These are phyloP conservation scores for Trichoderma sp. DNA, from an alignment of 2,329 filamentous ascomycete species.

Conservation along the genomic window DNA sequence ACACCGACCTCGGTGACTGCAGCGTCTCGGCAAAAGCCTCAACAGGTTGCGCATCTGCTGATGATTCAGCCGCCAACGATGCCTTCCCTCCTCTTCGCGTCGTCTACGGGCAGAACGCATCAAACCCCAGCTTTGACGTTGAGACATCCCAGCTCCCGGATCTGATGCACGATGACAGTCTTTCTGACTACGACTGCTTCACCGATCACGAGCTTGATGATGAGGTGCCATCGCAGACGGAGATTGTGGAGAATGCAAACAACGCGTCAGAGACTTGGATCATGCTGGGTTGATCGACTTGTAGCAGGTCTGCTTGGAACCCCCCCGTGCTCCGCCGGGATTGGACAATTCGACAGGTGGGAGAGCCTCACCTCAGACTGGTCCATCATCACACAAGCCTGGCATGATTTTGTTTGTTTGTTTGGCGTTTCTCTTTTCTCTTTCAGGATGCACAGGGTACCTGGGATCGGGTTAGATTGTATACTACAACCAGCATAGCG, in stretches of 20 bases:
- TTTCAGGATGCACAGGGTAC: constrained; percentile 11
- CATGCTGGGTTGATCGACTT: constrained; percentile 48
- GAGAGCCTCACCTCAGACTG: constrained; percentile 44
- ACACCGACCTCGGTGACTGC: constrained; percentile 47
- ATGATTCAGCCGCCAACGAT: constrained; percentile 30
- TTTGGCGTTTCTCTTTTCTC: constrained; percentile 13
- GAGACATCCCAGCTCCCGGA: constrained; percentile 44
- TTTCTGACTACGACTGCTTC: constrained; percentile 44
- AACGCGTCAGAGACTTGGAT: constrained; percentile 45
- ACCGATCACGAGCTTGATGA: constrained; percentile 43
- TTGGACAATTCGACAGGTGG: constrained; percentile 35
- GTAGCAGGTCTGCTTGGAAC: constrained; percentile 47
- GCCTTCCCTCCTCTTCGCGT: constrained; percentile 43
- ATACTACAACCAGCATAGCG: constrained; percentile 16
- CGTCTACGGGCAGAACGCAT: constrained; percentile 45
- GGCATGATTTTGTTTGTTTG: constrained; percentile 18
- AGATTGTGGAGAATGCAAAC: constrained; percentile 38
- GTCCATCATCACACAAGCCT: constrained; percentile 41
- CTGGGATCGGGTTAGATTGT: constrained; percentile 20
- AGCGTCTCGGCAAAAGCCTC: constrained; percentile 37
- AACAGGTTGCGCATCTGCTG: constrained; percentile 35
- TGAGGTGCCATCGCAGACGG: constrained; percentile 38
- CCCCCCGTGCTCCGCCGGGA: constrained; percentile 37
- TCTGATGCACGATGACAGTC: constrained; percentile 37
- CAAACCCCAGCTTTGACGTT: constrained; percentile 40